A percentile compares a stretch with the other conserved stretches of the same genome.
Conservation (phyloP, 208 protist genomes). For the Angomonas deanei region DNA sequence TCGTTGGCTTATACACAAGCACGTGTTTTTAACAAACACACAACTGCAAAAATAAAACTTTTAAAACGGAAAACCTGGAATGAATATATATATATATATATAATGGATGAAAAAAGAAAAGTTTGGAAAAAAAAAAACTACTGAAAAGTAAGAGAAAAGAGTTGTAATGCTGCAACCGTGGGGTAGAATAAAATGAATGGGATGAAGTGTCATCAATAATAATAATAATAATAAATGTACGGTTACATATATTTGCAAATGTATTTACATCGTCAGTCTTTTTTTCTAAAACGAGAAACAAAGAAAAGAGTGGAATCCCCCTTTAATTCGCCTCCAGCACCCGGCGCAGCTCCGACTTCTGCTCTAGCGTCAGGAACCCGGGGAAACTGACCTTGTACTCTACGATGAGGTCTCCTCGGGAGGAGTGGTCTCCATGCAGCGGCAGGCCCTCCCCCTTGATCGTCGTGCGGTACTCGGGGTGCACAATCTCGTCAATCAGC, state of each 20-base stretch:
- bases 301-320: slow-evolving; percentile 4
- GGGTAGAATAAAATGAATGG: background rate
- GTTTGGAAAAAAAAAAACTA: background rate
- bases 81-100: background rate
- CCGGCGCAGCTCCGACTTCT: slow-evolving; percentile 79
- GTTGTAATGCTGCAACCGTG: background rate
- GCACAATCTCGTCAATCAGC: slow-evolving; percentile 84
- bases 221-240: slow-evolving; percentile 6
- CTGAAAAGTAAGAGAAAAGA: background rate
- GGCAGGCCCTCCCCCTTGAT: slow-evolving; percentile 73
- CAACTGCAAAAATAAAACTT: slow-evolving; percentile 4
- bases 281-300: slow-evolving; percentile 6
- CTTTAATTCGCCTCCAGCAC: slow-evolving; percentile 65
- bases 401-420: slow-evolving; percentile 72
- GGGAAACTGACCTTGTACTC: slow-evolving; percentile 80
- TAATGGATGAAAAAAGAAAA: slow-evolving; percentile 3
- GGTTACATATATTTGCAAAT: no score
- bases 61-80: background rate
- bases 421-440: slow-evolving; percentile 10
- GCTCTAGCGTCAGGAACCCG: slow-evolving; percentile 77
- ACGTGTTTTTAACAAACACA: no score
- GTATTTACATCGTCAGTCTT: background rate
- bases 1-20: no score
- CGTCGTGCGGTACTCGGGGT: slow-evolving; percentile 67
- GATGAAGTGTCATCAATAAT: background rate